Percentiles rank a stretch among this genome's conserved stretches.
phyloP scores from a whole-genome alignment of 73 alveolate genomes.

The Stentor coeruleus region DNA sequence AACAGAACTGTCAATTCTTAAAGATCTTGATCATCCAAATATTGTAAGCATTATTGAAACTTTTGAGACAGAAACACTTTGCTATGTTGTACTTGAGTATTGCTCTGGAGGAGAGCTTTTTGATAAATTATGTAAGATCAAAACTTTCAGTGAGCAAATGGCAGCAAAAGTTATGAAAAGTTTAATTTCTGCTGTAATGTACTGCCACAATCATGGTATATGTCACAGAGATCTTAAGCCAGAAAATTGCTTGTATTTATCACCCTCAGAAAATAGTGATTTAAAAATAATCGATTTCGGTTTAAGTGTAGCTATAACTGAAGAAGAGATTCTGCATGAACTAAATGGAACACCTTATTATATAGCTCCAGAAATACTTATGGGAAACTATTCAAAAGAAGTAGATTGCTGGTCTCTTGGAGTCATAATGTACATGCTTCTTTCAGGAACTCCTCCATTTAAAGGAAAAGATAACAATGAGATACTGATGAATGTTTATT shows the following conservation, averaged over 20 bases:
- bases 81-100: constrained; percentile 38
- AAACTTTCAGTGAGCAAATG: constrained; percentile 36
- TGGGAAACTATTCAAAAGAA: constrained; percentile 41
- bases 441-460: constrained; percentile 70
- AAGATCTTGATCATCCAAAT: constrained; percentile 50
- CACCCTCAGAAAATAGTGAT: constrained; percentile 34
- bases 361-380: constrained; percentile 66
- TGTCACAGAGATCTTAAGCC: constrained; percentile 71
- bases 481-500: constrained; percentile 44
- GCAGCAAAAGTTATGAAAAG: constrained; percentile 40
- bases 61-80: constrained; percentile 25
- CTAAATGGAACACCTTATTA: constrained; percentile 58
- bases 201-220: constrained; percentile 52
- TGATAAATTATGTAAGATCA: constrained; percentile 36
- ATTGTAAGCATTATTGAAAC: constrained; percentile 43
- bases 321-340: constrained; percentile 37
- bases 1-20: constrained; percentile 36
- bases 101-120: constrained; percentile 48
- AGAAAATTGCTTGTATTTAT: constrained; percentile 55
- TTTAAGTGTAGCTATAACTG: constrained; percentile 35
- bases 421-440: constrained; percentile 57
- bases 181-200: constrained; percentile 46
- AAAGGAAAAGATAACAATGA: constrained; percentile 62
- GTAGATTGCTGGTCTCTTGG: constrained; percentile 74
- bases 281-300: constrained; percentile 69